Evolutionary conservation across 2,329 filamentous ascomycete species (phyloP).

Genomic region (Shiraia sp.): DNA sequence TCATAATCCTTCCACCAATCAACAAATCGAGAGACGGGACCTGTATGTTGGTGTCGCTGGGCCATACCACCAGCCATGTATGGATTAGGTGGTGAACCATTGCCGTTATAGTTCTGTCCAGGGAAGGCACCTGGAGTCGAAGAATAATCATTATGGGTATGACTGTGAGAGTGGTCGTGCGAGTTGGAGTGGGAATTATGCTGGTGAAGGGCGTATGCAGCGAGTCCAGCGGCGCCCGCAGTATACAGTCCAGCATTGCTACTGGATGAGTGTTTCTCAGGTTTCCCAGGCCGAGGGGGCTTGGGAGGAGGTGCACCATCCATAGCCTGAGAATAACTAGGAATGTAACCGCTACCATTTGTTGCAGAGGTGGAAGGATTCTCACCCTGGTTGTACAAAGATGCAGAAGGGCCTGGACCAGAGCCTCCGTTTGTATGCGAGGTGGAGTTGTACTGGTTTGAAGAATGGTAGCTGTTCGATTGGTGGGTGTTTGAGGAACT

Average conservation of each 20-base stretch:
- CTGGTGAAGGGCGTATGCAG: constrained; percentile 51
- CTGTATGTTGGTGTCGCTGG: constrained; percentile 57
- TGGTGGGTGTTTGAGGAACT: constrained; percentile 31
- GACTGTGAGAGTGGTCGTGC: constrained; percentile 38
- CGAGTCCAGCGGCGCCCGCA: constrained; percentile 52
- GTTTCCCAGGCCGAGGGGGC: constrained; percentile 42
- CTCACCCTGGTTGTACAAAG: constrained; percentile 35
- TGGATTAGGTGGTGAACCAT: constrained; percentile 18
- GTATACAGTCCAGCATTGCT: constrained; percentile 51
- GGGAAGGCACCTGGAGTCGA: constrained; percentile 37
- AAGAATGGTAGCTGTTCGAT: constrained; percentile 26
- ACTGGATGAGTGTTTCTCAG: constrained; percentile 50
- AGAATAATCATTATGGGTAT: constrained; percentile 29
- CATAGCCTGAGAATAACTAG: constrained; percentile 31
- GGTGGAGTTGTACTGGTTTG: constrained; percentile 29
- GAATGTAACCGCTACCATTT: constrained; percentile 37
- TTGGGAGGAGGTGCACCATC: constrained; percentile 34
- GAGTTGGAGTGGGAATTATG: constrained; percentile 37
- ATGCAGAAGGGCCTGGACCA: constrained; percentile 13
- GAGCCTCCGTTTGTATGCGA: constrained; percentile 27
- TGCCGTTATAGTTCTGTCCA: constrained; percentile 24
- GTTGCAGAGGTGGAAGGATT: constrained; percentile 32
- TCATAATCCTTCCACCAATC: constrained; percentile 67
- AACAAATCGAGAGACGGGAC: constrained; percentile 59
- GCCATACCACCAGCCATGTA: constrained; percentile 46